phyloP scores from a whole-genome alignment of 176 grass and related monocot species.

The Triticum dicoccoides region DNA sequence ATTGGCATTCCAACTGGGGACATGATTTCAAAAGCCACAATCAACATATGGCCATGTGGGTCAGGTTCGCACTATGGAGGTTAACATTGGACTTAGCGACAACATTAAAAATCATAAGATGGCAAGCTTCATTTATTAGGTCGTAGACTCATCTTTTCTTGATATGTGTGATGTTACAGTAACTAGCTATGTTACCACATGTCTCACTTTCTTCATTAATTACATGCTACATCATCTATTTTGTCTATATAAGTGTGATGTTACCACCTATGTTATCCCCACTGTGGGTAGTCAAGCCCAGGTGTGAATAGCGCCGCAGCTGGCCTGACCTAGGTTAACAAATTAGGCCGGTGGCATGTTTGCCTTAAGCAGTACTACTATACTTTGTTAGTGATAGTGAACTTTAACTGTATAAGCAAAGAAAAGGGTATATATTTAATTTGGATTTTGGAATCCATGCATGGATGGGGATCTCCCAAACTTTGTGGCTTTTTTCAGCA shows the following conservation, averaged over 20 bases:
- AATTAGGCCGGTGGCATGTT: slow-evolving; percentile 41
- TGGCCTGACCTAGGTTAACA: slow-evolving; percentile 33
- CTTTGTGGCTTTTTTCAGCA: background rate
- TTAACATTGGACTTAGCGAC: background rate
- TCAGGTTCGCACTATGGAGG: slow-evolving; percentile 1
- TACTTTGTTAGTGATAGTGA: background rate
- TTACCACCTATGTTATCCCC: too few relatives aligned
- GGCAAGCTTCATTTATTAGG: background rate
- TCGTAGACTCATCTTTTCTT: too few relatives aligned
- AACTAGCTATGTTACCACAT: too few relatives aligned
- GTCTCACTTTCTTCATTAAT: too few relatives aligned
- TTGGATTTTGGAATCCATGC: background rate
- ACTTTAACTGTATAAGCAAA: slow-evolving; percentile 18
- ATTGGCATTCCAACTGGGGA: background rate
- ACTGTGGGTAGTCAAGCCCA: background rate
- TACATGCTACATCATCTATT: too few relatives aligned
- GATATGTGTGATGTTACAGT: too few relatives aligned
- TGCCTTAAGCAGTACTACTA: background rate
- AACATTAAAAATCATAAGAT: background rate
- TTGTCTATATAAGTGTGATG: too few relatives aligned
- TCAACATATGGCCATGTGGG: slow-evolving; percentile 8
- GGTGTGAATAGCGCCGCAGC: slow-evolving; percentile 31
- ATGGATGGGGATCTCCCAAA: slow-evolving; percentile 33
- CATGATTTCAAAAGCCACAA: slow-evolving; percentile 30
- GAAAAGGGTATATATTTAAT: background rate